Conservation (phyloP, 2,329 filamentous ascomycete genomes). For the Ophiocordyceps camponoti-saundersi region DNA sequence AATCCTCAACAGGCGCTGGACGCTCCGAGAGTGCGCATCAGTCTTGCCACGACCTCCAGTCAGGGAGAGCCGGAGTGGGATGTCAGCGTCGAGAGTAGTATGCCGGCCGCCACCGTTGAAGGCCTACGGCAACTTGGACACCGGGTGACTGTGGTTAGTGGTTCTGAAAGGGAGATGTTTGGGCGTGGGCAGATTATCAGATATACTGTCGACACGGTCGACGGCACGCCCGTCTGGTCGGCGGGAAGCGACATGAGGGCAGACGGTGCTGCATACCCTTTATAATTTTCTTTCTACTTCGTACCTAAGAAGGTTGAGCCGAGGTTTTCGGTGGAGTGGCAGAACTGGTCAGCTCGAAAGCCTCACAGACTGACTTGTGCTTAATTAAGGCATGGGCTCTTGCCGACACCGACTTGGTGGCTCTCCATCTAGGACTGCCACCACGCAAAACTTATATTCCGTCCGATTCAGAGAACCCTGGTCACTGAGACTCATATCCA, state of each 20-base stretch:
- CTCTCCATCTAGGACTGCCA: too few relatives aligned
- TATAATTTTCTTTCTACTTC: conserved; percentile 6
- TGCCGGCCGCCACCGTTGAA: conserved; percentile 48
- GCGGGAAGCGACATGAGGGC: conserved; percentile 78
- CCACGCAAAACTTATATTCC: too few relatives aligned
- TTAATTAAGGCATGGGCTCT: too few relatives aligned
- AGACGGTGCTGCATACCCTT: conserved; percentile 54
- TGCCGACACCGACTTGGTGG: too few relatives aligned
- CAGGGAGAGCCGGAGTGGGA: conserved; percentile 37
- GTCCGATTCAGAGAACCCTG: background rate
- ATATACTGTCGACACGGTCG: conserved; percentile 50
- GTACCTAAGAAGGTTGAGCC: too few relatives aligned
- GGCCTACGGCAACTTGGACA: conserved; percentile 58
- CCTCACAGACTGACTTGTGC: too few relatives aligned
- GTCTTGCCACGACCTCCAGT: conserved; percentile 47
- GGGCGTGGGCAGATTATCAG: conserved; percentile 78
- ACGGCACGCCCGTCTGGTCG: conserved; percentile 61
- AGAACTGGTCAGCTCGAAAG: too few relatives aligned
- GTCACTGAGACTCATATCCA: conserved; percentile 23
- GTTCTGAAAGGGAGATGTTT: conserved; percentile 51
- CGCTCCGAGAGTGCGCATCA: conserved; percentile 79
- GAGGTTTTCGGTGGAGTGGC: too few relatives aligned
- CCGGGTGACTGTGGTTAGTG: conserved; percentile 49
- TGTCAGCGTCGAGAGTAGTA: conserved; percentile 72
- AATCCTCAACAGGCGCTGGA: conserved; percentile 82